Evolutionary conservation across 2,329 filamentous ascomycete genomes (phyloP).

Genomic region (Elsinoe ampelina): DNA sequence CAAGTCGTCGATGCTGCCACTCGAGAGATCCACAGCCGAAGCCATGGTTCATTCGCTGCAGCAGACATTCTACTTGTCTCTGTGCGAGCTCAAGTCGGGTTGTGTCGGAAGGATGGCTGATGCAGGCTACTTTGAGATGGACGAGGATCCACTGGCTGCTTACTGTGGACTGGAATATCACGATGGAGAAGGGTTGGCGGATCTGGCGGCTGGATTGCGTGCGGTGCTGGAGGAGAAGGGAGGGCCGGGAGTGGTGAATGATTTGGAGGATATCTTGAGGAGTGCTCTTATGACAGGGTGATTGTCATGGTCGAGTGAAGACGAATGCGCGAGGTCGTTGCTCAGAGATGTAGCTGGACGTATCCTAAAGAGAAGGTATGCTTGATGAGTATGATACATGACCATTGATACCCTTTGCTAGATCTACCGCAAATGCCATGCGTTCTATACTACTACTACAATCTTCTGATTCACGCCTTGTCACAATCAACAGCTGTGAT

Average conservation of each 20-base stretch:
- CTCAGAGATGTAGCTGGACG: too few relatives aligned
- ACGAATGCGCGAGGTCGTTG: neutral
- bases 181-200: neutral
- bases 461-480: too few relatives aligned
- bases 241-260: neutral
- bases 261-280: neutral
- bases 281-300: neutral
- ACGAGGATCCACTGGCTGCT: neutral
- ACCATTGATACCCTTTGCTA: slow-evolving; percentile 9
- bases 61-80: neutral
- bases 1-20: slow-evolving; percentile 30
- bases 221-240: too few relatives aligned
- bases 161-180: neutral
- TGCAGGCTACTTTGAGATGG: neutral
- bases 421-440: neutral
- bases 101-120: neutral
- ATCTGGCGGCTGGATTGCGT: neutral
- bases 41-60: slow-evolving; percentile 22
- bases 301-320: neutral
- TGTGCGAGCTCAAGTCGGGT: slow-evolving; percentile 9
- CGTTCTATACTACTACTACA: neutral
- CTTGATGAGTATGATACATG: slow-evolving; percentile 5
- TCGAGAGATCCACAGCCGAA: slow-evolving; percentile 30
- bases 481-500: too few relatives aligned
- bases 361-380: neutral